Evolutionary conservation across 2,329 filamentous ascomycete species (phyloP), one percentile per base, ranked within the genome.

Genomic region (Purpureocillium takamizusanense): DNA sequence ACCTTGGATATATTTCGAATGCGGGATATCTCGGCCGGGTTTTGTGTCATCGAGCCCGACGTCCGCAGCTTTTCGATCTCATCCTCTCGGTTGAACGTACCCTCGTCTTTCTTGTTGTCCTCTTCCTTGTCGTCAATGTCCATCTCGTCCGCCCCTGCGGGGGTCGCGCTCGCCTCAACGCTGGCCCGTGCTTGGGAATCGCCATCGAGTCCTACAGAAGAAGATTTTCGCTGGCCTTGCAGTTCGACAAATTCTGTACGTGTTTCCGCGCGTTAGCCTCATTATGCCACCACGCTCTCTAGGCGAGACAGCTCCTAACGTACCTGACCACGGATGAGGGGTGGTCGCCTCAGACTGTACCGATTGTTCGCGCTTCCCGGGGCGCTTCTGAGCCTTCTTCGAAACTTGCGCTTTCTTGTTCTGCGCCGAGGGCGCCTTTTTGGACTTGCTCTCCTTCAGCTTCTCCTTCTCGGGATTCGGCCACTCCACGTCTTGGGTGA

Each of bases 11-110:
- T 80, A 56, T 98, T 98, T 53, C 92, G 83, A 39, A 98, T 94
- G 38, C 94, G 83, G 17, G 90, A 90, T 44, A 98, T 88, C 56
- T 98, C 94, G 11, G 90, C 88, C 41, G 94, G 92, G 48, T 97
- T 97, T 57, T 98, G 94, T 10, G 94, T 98, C 92, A 98, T 97
- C 44, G 88, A 95, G 25, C 92, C 94, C 17, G 86, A 86, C 4
- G 88, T 95, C 31, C 92, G 81, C 9, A 98, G 72, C 57, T 95
- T 95, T 59, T 98, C 92, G 41, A 97, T 95, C 60, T 98, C 92
- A 47, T 94, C 86, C 58, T 94, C 86, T 36, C 84, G 77, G 46
- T 83, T 81, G 54, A 86, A 90, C 5, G 72, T 69, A 11, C 66
- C 63, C 44, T 61, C 70, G 53, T 74, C 65, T 39, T 62, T 66